Percentiles rank a stretch among this genome's conserved stretches.
Evolutionary conservation across 306 rosid species (phyloP).

Genomic region (Pyrus pyrifolia): DNA sequence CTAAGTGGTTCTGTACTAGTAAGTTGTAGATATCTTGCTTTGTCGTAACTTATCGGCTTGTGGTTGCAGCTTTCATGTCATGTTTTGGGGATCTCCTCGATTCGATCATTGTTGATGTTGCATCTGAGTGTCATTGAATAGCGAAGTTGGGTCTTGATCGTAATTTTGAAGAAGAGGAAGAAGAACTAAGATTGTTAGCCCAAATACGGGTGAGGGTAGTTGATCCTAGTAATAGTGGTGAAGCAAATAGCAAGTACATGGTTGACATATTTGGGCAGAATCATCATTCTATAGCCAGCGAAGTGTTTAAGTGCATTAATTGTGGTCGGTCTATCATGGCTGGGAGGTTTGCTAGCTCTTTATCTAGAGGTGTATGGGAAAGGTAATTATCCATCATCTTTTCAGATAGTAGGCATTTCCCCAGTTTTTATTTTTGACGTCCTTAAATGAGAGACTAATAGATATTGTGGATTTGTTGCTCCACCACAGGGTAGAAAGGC

Average conservation of each 20-base stretch:
- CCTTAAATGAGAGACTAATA: neutral
- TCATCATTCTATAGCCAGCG: conserved; percentile 84
- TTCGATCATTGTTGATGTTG: conserved; percentile 81
- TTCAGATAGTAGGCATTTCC: neutral
- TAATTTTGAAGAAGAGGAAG: conserved; percentile 92
- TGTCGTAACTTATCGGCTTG: conserved; percentile 5
- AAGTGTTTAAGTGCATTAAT: conserved; percentile 84
- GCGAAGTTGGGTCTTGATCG: too few relatives aligned
- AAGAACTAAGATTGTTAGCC: conserved; percentile 80
- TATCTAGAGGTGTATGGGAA: conserved; percentile 98
- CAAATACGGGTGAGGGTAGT: conserved; percentile 81
- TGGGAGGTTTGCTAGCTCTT: conserved; percentile 96
- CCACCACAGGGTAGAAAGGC: conserved; percentile 86
- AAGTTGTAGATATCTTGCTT: neutral
- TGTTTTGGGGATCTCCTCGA: conserved; percentile 75
- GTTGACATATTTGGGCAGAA: conserved; percentile 92
- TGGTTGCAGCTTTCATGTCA: conserved; percentile 68
- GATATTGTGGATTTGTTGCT: conserved; percentile 4
- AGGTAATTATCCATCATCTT: conserved; percentile 39
- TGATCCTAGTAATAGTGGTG: conserved; percentile 70
- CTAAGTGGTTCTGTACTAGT: neutral
- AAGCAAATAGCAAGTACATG: conserved; percentile 71
- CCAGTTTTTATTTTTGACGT: neutral
- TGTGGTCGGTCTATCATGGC: conserved; percentile 75
- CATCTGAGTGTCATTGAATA: conserved; percentile 90